Evolutionary conservation across 108 stramenopile species (phyloP).

Genomic region (Licmophora abbreviata): DNA sequence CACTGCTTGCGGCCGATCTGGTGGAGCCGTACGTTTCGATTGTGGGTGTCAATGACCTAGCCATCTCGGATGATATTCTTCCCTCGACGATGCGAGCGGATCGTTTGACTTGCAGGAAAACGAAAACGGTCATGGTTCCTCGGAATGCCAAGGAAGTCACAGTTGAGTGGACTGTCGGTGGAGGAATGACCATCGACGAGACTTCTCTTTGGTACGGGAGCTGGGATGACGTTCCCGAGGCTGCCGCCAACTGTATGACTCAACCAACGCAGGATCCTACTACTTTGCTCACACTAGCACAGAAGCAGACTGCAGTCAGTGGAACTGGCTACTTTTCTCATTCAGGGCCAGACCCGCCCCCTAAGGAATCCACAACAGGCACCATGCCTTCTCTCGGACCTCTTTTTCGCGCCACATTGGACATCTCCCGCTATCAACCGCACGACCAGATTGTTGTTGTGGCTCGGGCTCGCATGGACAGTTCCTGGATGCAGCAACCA

Average conservation of each 20-base stretch:
- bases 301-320: constrained; percentile 5
- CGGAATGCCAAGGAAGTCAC: constrained; percentile 16
- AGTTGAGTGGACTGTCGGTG: constrained; percentile 79
- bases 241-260: constrained; percentile 33
- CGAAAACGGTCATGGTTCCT: constrained; percentile 13
- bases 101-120: constrained; percentile 7
- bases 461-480: constrained; percentile 56
- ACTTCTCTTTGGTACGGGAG: constrained; percentile 62
- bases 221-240: constrained; percentile 45
- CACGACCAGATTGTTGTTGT: constrained; percentile 50
- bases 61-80: constrained; percentile 49
- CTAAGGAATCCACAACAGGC: constrained; percentile 3
- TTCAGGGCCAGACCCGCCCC: constrained; percentile 16
- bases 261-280: constrained; percentile 20
- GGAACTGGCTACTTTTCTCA: constrained; percentile 23
- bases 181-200: constrained; percentile 62
- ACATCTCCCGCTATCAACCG: constrained; percentile 29
- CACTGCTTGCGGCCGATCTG: constrained; percentile 73
- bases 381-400: constrained; percentile 22
- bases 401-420: constrained; percentile 40
- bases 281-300: constrained; percentile 12
- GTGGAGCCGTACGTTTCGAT: constrained; percentile 85
- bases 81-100: constrained; percentile 11
- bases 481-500: constrained; percentile 38
- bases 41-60: constrained; percentile 33